Conservation (phyloP, 2,329 filamentous ascomycete genomes). For the Alternaria incomplexa region DNA sequence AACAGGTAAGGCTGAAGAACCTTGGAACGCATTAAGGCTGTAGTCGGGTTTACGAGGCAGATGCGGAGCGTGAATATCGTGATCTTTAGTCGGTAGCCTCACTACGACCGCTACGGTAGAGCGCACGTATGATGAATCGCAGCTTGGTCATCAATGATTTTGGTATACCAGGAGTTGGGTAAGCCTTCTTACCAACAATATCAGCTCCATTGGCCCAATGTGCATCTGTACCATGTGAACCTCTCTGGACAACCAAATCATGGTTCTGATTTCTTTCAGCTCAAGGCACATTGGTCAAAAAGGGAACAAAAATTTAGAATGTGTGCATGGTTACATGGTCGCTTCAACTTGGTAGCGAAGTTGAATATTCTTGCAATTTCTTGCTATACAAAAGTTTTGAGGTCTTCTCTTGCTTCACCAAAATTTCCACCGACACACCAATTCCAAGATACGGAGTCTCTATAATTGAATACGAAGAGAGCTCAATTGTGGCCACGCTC, state of each 20-base stretch:
- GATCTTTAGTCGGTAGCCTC: not conserved
- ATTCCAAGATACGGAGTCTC: not conserved
- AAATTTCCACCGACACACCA: rapidly evolving
- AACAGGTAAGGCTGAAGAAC: not conserved
- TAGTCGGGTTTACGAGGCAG: not conserved
- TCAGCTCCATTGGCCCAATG: not conserved
- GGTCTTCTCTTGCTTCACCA: not conserved
- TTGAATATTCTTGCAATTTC: not conserved
- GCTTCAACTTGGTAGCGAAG: not conserved
- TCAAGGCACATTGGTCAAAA: not conserved
- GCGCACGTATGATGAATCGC: not conserved
- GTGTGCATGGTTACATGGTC: not conserved
- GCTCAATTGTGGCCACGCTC: not conserved
- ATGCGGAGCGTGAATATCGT: not conserved
- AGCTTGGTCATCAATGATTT: not conserved
- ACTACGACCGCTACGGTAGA: not conserved
- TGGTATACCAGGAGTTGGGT: not conserved
- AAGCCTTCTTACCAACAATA: not conserved
- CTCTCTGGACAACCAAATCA: not conserved
- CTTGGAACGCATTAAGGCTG: not conserved
- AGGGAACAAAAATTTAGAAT: not conserved
- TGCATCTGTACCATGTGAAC: not conserved
- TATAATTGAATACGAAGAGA: not conserved
- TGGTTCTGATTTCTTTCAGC: not conserved
- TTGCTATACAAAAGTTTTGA: not conserved